Percentiles rank a stretch among this genome's conserved stretches.
These are phyloP conservation scores for Plectosphaerella sp. DNA, from an alignment of 2,329 filamentous ascomycete species.

Conservation along the genomic window DNA sequence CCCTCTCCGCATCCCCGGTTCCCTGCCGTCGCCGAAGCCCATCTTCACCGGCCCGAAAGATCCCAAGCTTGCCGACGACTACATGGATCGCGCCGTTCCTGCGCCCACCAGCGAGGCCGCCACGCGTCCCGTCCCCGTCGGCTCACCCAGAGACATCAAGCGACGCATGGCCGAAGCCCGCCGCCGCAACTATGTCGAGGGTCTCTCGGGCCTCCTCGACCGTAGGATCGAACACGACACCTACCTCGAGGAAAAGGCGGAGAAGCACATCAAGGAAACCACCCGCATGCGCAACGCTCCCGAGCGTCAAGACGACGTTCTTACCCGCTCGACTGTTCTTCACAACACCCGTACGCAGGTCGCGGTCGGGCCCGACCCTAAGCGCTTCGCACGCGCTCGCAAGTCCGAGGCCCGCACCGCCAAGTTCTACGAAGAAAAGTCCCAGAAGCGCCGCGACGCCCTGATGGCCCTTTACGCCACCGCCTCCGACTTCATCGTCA, in stretches of 20 bases:
- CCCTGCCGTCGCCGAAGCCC: slow-evolving; percentile 76
- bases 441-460: slow-evolving; percentile 60
- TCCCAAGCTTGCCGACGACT: slow-evolving; percentile 57
- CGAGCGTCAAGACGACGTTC: slow-evolving; percentile 69
- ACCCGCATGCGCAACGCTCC: slow-evolving; percentile 52
- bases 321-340: slow-evolving; percentile 67
- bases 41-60: slow-evolving; percentile 62
- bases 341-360: slow-evolving; percentile 43
- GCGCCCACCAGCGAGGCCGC: slow-evolving; percentile 39
- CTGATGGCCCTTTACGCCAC: slow-evolving; percentile 88
- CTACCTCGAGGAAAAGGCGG: slow-evolving; percentile 31
- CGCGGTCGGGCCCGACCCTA: slow-evolving; percentile 55
- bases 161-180: slow-evolving; percentile 67
- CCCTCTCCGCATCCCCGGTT: slow-evolving; percentile 60
- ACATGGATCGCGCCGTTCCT: slow-evolving; percentile 57
- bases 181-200: slow-evolving; percentile 66
- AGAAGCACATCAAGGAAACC: slow-evolving; percentile 36
- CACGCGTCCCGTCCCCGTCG: slow-evolving; percentile 27
- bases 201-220: slow-evolving; percentile 63
- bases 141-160: slow-evolving; percentile 55
- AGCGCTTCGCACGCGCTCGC: slow-evolving; percentile 50
- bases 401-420: slow-evolving; percentile 34
- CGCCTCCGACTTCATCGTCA: slow-evolving; percentile 81
- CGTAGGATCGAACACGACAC: slow-evolving; percentile 47
- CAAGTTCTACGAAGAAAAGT: slow-evolving; percentile 43